A percentile compares a stretch with the other conserved stretches of the same genome.
These are phyloP conservation scores for Phaeomoniella chlamydospora DNA, from an alignment of 2,329 filamentous ascomycete genomes.

Conservation along the genomic window DNA sequence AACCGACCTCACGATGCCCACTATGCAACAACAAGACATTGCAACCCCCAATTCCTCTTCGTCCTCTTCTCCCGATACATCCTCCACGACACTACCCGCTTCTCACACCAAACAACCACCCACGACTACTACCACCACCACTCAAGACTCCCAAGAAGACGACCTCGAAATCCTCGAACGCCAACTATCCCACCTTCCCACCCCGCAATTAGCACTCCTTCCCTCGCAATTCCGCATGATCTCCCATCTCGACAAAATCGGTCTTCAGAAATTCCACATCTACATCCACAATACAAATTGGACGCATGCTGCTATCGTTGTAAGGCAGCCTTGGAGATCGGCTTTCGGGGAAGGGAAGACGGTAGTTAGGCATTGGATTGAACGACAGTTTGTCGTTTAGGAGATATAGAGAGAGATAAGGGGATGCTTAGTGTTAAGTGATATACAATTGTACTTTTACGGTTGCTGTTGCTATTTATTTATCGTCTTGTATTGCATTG, in stretches of 20 bases:
- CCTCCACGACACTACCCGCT: background rate
- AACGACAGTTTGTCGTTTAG: constrained; percentile 55
- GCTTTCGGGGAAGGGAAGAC: constrained; percentile 62
- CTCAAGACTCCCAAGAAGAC: constrained; percentile 17
- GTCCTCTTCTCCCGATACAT: constrained; percentile 8
- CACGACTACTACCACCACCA: constrained; percentile 4
- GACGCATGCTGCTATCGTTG: constrained; percentile 81
- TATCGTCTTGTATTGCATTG: no score
- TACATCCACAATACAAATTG: constrained; percentile 49
- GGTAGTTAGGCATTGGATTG: constrained; percentile 69
- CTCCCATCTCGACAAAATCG: constrained; percentile 51
- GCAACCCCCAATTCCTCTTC: constrained; percentile 39
- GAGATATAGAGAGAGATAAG: no score
- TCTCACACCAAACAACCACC: constrained; percentile 1
- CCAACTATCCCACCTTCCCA: constrained; percentile 28
- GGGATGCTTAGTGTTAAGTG: no score
- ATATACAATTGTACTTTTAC: no score
- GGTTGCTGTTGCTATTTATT: no score
- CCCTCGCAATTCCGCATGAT: constrained; percentile 77
- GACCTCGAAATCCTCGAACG: constrained; percentile 20
- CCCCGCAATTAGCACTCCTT: constrained; percentile 64
- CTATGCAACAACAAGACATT: constrained; percentile 65
- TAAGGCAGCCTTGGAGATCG: constrained; percentile 52
- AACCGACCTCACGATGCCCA: no score
- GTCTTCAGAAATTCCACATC: constrained; percentile 43